Evolutionary conservation across 805 yeast species (phyloP).

Genomic region (Candida nanaspora): DNA sequence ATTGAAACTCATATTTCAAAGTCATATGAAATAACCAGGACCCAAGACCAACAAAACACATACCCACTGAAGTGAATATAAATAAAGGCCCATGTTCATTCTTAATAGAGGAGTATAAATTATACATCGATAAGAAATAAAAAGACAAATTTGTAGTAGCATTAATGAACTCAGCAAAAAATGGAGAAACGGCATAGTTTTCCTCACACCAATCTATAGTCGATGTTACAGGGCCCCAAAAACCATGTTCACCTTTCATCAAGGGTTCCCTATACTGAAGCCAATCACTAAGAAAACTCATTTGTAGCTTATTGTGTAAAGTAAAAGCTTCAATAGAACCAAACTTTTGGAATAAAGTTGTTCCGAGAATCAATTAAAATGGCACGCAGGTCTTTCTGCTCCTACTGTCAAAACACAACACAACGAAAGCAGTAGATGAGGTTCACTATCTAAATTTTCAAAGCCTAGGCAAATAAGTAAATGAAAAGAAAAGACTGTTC

Average conservation of each 20-base stretch:
- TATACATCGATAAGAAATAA: slow-evolving; percentile 27
- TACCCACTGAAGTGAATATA: slow-evolving; percentile 62
- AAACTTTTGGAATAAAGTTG: too few species aligned
- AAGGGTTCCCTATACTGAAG: slow-evolving; percentile 13
- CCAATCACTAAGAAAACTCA: not conserved
- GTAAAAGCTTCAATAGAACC: not conserved
- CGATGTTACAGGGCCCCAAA: slow-evolving; percentile 76
- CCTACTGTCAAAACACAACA: too few species aligned
- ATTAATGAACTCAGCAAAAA: slow-evolving; percentile 83
- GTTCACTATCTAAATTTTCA: too few species aligned
- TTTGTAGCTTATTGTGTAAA: not conserved
- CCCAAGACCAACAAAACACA: slow-evolving; percentile 82
- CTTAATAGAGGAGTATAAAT: slow-evolving; percentile 43
- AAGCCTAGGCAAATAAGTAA: too few species aligned
- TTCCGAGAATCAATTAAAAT: too few species aligned
- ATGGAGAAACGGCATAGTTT: slow-evolving; percentile 80
- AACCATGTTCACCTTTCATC: slow-evolving; percentile 32
- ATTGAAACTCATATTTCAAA: slow-evolving; percentile 73
- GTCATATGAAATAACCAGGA: slow-evolving; percentile 97
- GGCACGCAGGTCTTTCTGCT: too few species aligned
- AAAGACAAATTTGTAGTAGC: slow-evolving; percentile 71
- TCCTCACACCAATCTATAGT: slow-evolving; percentile 99
- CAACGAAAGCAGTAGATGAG: too few species aligned
- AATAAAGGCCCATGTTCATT: slow-evolving; percentile 66
- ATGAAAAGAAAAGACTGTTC: too few species aligned